A percentile compares a stretch with the other conserved stretches of the same genome.
Conservation (phyloP, 2,329 filamentous ascomycete genomes). For the Uncinocarpus reesii region DNA sequence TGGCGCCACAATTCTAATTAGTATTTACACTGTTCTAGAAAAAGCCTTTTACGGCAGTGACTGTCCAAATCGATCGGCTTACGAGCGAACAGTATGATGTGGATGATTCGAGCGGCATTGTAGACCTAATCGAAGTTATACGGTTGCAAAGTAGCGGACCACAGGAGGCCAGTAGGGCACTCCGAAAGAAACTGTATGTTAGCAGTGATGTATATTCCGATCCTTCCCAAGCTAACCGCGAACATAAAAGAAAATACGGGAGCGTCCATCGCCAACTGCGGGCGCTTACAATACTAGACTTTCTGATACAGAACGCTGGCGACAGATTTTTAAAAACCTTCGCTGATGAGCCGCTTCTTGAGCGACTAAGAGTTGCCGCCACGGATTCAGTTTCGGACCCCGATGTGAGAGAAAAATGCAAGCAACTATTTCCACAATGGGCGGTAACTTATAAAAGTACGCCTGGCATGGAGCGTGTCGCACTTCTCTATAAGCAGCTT, state of each 20-base stretch:
- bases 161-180: conserved; percentile 76
- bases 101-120: conserved; percentile 82
- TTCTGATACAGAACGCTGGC: conserved; percentile 88
- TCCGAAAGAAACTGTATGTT: conserved; percentile 81
- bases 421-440: conserved; percentile 79
- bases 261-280: conserved; percentile 85
- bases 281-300: conserved; percentile 79
- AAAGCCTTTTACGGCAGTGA: conserved; percentile 88
- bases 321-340: conserved; percentile 76
- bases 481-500: conserved; percentile 63
- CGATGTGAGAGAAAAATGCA: conserved; percentile 79
- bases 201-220: neutral
- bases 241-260: conserved; percentile 64
- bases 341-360: conserved; percentile 80
- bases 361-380: conserved; percentile 78
- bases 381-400: conserved; percentile 75
- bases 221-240: conserved; percentile 9
- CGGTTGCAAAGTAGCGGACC: conserved; percentile 79
- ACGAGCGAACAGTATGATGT: conserved; percentile 84
- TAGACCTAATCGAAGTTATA: conserved; percentile 89
- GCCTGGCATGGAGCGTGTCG: conserved; percentile 67
- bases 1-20: neutral
- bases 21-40: conserved; percentile 37
- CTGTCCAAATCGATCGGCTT: conserved; percentile 80
- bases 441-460: conserved; percentile 68